A percentile compares a stretch with the other conserved stretches of the same genome.
Conservation (phyloP, 2,329 filamentous ascomycete genomes). For the Grosmannia clavigera region DNA sequence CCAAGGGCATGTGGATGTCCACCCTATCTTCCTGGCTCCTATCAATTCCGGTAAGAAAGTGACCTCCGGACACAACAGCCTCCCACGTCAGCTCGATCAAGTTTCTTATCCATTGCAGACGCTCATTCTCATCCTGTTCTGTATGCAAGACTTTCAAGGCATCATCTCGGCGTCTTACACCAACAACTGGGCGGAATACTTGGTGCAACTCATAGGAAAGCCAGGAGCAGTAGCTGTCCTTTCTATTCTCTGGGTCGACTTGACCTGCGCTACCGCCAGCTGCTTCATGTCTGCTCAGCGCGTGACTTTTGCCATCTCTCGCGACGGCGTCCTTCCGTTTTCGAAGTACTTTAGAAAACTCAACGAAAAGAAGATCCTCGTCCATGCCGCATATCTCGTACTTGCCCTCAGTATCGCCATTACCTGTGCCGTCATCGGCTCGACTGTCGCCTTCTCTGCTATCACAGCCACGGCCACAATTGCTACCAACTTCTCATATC, state of each 20-base stretch:
- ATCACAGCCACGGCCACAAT: slow-evolving; percentile 24
- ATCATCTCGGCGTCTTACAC: slow-evolving; percentile 22
- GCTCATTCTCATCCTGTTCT: slow-evolving; percentile 26
- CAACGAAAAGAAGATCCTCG: slow-evolving; percentile 20
- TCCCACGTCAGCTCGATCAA: no score
- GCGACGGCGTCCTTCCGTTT: slow-evolving; percentile 25
- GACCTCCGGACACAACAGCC: no score
- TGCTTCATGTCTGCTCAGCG: slow-evolving; percentile 26
- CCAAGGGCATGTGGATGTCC: slow-evolving; percentile 25
- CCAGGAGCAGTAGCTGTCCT: slow-evolving; percentile 23
- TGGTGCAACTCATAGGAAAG: slow-evolving; percentile 23
- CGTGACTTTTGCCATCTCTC: slow-evolving; percentile 26
- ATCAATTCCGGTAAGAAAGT: slow-evolving; percentile 18
- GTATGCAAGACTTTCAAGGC: slow-evolving; percentile 26
- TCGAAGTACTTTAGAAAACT: slow-evolving; percentile 22
- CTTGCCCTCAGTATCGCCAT: slow-evolving; percentile 23
- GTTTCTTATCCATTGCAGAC: slow-evolving; percentile 9
- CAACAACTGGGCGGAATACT: slow-evolving; percentile 27
- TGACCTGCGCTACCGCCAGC: slow-evolving; percentile 23
- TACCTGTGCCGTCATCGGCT: slow-evolving; percentile 31
- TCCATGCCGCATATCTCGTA: slow-evolving; percentile 18
- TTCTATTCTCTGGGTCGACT: slow-evolving; percentile 23
- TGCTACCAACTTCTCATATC: slow-evolving; percentile 24
- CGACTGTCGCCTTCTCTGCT: slow-evolving; percentile 29
- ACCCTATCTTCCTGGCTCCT: slow-evolving; percentile 23